A percentile compares a stretch with the other conserved stretches of the same genome.
These are phyloP conservation scores for Candida boleticola DNA, from an alignment of 805 yeast species.

Conservation along the genomic window DNA sequence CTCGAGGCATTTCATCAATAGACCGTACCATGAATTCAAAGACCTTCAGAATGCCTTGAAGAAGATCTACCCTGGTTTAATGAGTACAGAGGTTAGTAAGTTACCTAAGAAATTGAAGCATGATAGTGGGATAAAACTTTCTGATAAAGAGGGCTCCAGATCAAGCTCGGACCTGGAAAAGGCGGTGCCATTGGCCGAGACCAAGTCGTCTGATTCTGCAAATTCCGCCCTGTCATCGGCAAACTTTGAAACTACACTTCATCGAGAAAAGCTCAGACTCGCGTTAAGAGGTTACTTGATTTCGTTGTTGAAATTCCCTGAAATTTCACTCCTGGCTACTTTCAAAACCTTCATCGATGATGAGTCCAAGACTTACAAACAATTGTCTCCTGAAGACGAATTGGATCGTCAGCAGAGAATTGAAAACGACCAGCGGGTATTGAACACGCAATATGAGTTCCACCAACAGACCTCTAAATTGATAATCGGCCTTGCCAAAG, in stretches of 20 bases:
- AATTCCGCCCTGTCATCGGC: background rate
- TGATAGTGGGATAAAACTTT: conserved; percentile 26
- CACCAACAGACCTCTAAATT: conserved; percentile 64
- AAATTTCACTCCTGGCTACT: conserved; percentile 50
- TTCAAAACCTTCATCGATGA: conserved; percentile 54
- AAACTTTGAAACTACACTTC: conserved; percentile 27
- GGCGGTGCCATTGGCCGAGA: background rate
- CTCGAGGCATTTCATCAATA: conserved; percentile 46
- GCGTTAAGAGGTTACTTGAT: conserved; percentile 73
- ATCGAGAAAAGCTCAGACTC: conserved; percentile 74
- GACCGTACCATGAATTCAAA: conserved; percentile 69
- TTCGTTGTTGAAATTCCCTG: conserved; percentile 50
- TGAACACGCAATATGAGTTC: conserved; percentile 66
- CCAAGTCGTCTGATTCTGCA: background rate
- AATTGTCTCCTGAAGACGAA: conserved; percentile 41
- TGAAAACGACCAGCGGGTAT: conserved; percentile 55
- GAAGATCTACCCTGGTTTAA: conserved; percentile 61
- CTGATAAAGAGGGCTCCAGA: background rate
- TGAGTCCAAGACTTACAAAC: conserved; percentile 25
- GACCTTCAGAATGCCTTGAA: conserved; percentile 52
- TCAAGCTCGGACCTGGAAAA: background rate
- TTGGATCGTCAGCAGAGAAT: conserved; percentile 58
- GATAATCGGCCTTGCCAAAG: conserved; percentile 51
- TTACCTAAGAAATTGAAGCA: conserved; percentile 54
- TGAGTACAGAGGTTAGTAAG: conserved; percentile 50